Evolutionary conservation across 1,139 yeast genomes (phyloP), one percentile per base, ranked within the genome.

Genomic region (Sugiyamaella pinicola): DNA sequence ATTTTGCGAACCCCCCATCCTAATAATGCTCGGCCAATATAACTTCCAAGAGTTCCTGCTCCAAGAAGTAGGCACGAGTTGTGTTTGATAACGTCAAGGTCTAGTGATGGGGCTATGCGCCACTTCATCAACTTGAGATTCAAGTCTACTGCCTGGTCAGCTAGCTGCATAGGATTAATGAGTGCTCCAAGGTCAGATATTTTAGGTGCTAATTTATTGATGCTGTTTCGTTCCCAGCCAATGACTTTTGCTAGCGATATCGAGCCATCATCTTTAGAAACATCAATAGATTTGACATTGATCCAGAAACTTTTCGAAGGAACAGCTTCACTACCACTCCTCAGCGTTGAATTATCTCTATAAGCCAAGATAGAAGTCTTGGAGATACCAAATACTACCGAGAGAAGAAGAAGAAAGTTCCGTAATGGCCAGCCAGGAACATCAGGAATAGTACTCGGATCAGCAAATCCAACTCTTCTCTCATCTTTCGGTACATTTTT

Each of bases 11-110:
- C 91, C 1, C 99, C 99, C 99, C 99, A 93, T 0, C 95, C 98
- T 68, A 93, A 69, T 38, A 93, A 71, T 0, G 87, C 85, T 54
- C 99, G 74, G 0, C 96, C 81, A 8, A 93, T 95, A 65, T 91
- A 90, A 57, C 95, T 86, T 0, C 99, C 99, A 12, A 95, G 75
- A 1, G 99, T 95, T 3, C 99, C 99, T 0, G 99, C 88, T 0
- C 99, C 99, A n/a, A 93, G 75, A 15, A 93, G 73, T 42, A 93
- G 70, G 34, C 91, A 86, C 58, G 77, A 83, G 22, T 85, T 80
- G 12, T 70, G 57, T 58, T 81, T 80, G 22, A 93, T 74, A 1
- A 72, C 66, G 6, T 87, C 90, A 49, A 93, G 74, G 63, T 93
- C 79, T 6, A 93, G 67, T 8, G 82, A 79, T 0, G 99, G 98